A percentile compares a stretch with the other conserved stretches of the same genome.
Conservation (phyloP, 805 yeast genomes). For the Deakozyma indianensis region DNA sequence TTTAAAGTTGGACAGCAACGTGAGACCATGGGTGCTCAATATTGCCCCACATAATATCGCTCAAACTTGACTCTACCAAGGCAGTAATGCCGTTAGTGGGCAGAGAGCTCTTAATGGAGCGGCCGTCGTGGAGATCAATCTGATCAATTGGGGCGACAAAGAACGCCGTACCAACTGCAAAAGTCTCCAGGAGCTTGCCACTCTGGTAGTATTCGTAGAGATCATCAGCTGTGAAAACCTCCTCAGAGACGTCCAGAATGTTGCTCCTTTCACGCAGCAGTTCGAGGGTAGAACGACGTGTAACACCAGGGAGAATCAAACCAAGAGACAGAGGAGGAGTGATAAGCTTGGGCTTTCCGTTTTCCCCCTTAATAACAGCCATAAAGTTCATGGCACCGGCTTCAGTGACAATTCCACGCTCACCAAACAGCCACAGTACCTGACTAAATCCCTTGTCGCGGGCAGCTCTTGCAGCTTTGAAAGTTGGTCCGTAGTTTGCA, state of each 20-base stretch:
- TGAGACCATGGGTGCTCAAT: neutral
- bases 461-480: constrained; percentile 32
- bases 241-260: constrained; percentile 29
- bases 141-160: constrained; percentile 33
- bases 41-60: neutral
- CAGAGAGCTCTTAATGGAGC: neutral
- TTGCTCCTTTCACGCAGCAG: constrained; percentile 19
- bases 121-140: constrained; percentile 13
- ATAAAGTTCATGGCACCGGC: constrained; percentile 43
- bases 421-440: constrained; percentile 40
- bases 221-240: constrained; percentile 33
- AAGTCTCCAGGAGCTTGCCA: constrained; percentile 38
- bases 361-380: constrained; percentile 26
- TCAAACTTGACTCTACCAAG: neutral
- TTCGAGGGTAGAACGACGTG: constrained; percentile 34
- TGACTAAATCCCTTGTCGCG: constrained; percentile 33
- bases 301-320: constrained; percentile 38
- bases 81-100: neutral
- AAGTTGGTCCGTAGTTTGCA: constrained; percentile 42
- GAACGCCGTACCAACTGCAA: constrained; percentile 41
- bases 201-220: constrained; percentile 30
- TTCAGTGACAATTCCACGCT: constrained; percentile 37
- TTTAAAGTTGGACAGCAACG: neutral
- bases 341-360: constrained; percentile 31
- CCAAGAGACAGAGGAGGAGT: constrained; percentile 39